These are phyloP conservation scores for Aristolochia californica DNA, from an alignment of 164 flowering plant genomes.

Conservation along the genomic window DNA sequence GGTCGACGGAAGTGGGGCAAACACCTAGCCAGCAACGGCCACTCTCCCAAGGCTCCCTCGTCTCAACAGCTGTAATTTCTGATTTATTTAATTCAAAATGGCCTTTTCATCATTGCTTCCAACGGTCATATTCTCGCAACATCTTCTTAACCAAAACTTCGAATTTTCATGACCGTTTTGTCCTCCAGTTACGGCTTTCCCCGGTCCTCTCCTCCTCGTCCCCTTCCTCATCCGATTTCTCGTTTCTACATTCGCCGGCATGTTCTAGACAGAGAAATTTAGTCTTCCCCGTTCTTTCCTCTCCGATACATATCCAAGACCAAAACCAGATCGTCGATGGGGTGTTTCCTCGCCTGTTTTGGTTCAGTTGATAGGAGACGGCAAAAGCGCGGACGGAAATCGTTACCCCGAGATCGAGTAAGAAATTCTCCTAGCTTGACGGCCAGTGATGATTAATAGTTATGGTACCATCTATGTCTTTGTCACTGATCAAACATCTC, in stretches of 20 bases:
- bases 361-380: slow-evolving; percentile 29
- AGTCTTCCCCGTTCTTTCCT: neutral
- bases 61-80: neutral
- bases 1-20: too few species aligned
- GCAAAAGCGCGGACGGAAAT: slow-evolving; percentile 18
- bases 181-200: slow-evolving; percentile 10
- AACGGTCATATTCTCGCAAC: slow-evolving; percentile 22
- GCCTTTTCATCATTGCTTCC: neutral
- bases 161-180: slow-evolving; percentile 21
- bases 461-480: neutral
- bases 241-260: slow-evolving; percentile 10
- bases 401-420: slow-evolving; percentile 25
- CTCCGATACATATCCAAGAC: neutral
- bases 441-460: neutral
- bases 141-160: neutral
- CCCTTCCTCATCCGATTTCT: slow-evolving; percentile 15
- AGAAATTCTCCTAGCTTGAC: slow-evolving; percentile 7
- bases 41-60: too few species aligned
- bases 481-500: neutral
- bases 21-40: too few species aligned
- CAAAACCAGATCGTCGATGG: slow-evolving; percentile 28
- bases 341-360: slow-evolving; percentile 68
- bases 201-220: too few species aligned
- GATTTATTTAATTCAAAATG: neutral
- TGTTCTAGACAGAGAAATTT: neutral